Conservation (phyloP, 2,329 filamentous ascomycete genomes). For the Nigrospora oryzae region DNA sequence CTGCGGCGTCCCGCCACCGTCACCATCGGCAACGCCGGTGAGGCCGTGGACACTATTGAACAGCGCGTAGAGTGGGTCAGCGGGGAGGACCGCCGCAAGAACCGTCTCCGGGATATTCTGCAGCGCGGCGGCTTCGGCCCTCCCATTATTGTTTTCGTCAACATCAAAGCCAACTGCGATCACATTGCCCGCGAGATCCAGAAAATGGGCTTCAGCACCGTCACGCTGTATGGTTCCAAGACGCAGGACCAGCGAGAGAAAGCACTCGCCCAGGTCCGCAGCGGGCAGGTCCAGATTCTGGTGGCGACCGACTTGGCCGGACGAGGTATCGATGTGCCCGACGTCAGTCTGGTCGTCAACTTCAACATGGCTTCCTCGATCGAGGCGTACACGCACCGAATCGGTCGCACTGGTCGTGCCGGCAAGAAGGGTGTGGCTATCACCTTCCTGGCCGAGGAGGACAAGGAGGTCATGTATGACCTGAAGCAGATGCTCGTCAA, state of each 20-base stretch:
- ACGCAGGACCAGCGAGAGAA: constrained; percentile 97
- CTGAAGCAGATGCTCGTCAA: constrained; percentile 93
- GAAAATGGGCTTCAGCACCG: constrained; percentile 80
- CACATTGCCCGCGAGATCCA: constrained; percentile 91
- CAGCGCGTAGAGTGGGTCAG: constrained; percentile 88
- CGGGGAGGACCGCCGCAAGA: constrained; percentile 94
- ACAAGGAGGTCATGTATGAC: constrained; percentile 86
- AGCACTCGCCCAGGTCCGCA: constrained; percentile 75
- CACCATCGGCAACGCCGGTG: constrained; percentile 87
- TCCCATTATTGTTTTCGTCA: constrained; percentile 98
- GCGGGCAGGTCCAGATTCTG: constrained; percentile 73
- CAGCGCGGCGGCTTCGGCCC: constrained; percentile 69
- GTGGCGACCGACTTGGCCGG: constrained; percentile 94
- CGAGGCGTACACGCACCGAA: constrained; percentile 92
- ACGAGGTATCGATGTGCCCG: constrained; percentile 93
- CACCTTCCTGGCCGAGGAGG: constrained; percentile 88
- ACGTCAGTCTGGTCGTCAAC: constrained; percentile 91
- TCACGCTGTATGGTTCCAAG: constrained; percentile 91
- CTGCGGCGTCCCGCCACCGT: constrained; percentile 87
- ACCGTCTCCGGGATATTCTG: constrained; percentile 86
- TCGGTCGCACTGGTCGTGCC: constrained; percentile 93
- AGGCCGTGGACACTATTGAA: constrained; percentile 96
- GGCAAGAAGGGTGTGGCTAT: constrained; percentile 95
- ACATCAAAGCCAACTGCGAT: constrained; percentile 98
- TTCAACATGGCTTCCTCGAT: constrained; percentile 97